Evolutionary conservation across 768 basidiomycete genomes (phyloP).

Genomic region (Ramaria sp.): DNA sequence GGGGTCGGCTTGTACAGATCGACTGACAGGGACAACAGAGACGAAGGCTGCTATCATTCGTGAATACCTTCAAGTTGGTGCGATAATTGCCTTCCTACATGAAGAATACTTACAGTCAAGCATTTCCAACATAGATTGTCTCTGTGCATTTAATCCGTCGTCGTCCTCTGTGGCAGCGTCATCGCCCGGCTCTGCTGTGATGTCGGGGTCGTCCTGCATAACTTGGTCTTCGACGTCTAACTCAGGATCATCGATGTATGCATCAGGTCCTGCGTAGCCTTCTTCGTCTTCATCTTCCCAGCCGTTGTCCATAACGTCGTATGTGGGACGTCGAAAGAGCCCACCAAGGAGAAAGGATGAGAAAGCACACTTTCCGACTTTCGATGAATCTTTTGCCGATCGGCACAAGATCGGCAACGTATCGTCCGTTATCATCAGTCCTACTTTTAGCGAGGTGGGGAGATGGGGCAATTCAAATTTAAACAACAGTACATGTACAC

Average conservation of each 20-base stretch:
- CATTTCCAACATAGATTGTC: constrained; percentile 8
- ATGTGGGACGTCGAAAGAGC: neutral
- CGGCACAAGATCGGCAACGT: neutral
- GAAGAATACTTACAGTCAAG: constrained; percentile 3
- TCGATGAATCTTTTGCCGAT: neutral
- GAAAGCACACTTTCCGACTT: neutral
- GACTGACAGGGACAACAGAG: neutral
- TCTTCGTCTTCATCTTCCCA: constrained; percentile 19
- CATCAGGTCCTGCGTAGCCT: constrained; percentile 25
- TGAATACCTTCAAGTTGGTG: neutral
- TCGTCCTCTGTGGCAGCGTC: neutral
- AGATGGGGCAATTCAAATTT: neutral
- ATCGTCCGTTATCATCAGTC: too few relatives aligned
- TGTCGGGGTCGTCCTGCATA: constrained; percentile 8
- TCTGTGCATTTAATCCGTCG: neutral
- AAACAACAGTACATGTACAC: neutral
- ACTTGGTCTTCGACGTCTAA: constrained; percentile 22
- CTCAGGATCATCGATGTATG: constrained; percentile 23
- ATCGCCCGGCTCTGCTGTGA: neutral
- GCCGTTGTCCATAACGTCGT: neutral
- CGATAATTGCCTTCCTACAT: neutral
- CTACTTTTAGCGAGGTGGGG: neutral
- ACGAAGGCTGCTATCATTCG: constrained; percentile 5
- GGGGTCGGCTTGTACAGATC: neutral
- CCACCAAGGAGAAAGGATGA: neutral